These are phyloP conservation scores for Microsporum canis DNA, from an alignment of 2,329 filamentous ascomycete species.

Conservation along the genomic window DNA sequence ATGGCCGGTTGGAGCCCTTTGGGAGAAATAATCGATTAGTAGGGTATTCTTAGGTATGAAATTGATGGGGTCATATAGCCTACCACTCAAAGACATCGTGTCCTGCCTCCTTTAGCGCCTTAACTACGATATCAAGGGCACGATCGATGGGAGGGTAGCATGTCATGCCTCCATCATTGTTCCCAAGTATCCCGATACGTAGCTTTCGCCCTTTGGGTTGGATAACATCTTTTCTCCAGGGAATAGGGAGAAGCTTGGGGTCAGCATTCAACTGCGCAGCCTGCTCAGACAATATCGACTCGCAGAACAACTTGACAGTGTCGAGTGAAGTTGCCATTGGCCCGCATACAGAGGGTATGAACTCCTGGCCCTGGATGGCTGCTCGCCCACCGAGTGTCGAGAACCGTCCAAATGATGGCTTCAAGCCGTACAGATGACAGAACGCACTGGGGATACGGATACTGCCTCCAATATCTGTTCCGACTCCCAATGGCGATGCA, in stretches of 20 bases:
- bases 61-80: not conserved
- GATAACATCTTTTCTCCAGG: slow-evolving; percentile 27
- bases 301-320: slow-evolving; percentile 26
- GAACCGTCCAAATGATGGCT: slow-evolving; percentile 31
- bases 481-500: slow-evolving; percentile 24
- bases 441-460: slow-evolving; percentile 31
- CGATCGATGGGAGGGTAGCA: slow-evolving; percentile 31
- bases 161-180: slow-evolving; percentile 26
- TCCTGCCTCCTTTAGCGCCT: slow-evolving; percentile 25
- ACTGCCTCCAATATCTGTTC: slow-evolving; percentile 34
- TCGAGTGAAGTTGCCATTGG: slow-evolving; percentile 29
- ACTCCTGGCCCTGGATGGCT: slow-evolving; percentile 30
- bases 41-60: slow-evolving; percentile 7
- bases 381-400: slow-evolving; percentile 27
- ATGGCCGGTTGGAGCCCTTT: slow-evolving; percentile 24
- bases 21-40: not conserved
- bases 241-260: slow-evolving; percentile 30
- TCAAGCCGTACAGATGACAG: slow-evolving; percentile 30
- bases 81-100: slow-evolving; percentile 29
- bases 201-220: slow-evolving; percentile 27
- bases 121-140: slow-evolving; percentile 24
- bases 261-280: slow-evolving; percentile 29
- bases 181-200: slow-evolving; percentile 28
- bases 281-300: slow-evolving; percentile 25
- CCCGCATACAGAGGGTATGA: slow-evolving; percentile 30